These are phyloP conservation scores for Entomortierella chlamydospora DNA, from an alignment of 192 early-diverging fungal species.

Conservation along the genomic window DNA sequence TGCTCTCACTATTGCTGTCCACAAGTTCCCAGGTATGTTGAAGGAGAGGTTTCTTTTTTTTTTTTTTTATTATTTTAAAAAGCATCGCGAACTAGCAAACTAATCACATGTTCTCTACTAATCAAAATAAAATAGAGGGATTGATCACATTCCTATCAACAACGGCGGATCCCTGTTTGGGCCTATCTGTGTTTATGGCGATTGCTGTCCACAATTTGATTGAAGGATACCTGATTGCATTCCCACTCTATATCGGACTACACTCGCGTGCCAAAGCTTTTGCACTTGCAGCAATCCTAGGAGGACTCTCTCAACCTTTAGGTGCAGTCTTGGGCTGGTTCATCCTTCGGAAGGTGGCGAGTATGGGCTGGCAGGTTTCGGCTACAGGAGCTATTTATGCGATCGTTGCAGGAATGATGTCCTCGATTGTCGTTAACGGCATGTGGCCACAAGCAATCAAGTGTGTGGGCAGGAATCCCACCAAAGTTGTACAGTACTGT, in stretches of 20 bases:
- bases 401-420: slow-evolving; percentile 67
- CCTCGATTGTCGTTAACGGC: slow-evolving; percentile 61
- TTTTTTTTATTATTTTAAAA: slow-evolving; percentile 8
- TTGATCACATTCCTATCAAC: slow-evolving; percentile 66
- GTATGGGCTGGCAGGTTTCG: slow-evolving; percentile 55
- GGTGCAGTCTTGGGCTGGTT: slow-evolving; percentile 64
- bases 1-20: slow-evolving; percentile 63
- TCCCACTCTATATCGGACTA: slow-evolving; percentile 64
- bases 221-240: slow-evolving; percentile 67
- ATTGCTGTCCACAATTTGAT: slow-evolving; percentile 68
- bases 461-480: slow-evolving; percentile 43
- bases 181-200: slow-evolving; percentile 62
- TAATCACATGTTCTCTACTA: slow-evolving; percentile 6
- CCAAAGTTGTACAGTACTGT: slow-evolving; percentile 40
- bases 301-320: slow-evolving; percentile 65
- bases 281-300: slow-evolving; percentile 56
- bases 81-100: neutral
- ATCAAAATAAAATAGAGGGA: slow-evolving; percentile 53
- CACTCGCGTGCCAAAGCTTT: slow-evolving; percentile 59
- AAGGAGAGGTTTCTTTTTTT: slow-evolving; percentile 12
- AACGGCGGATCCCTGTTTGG: slow-evolving; percentile 58
- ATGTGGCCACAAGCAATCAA: slow-evolving; percentile 56
- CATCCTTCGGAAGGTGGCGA: slow-evolving; percentile 39
- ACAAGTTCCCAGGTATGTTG: slow-evolving; percentile 65
- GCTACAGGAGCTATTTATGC: slow-evolving; percentile 64